These are phyloP conservation scores for Adenanthera pavonina DNA, from an alignment of 306 rosid genomes.

Conservation along the genomic window DNA sequence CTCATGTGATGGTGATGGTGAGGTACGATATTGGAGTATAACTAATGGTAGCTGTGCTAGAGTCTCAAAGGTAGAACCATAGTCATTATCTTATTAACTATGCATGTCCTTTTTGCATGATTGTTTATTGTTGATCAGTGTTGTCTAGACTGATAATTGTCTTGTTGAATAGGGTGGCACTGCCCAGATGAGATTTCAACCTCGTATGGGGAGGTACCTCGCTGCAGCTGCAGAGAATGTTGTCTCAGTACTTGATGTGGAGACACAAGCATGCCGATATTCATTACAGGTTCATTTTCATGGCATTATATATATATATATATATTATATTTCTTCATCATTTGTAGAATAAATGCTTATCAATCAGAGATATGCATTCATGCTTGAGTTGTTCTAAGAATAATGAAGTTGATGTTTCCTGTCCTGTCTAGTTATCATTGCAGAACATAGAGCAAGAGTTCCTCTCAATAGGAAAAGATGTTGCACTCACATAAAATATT, in stretches of 20 bases:
- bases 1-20: slow-evolving; percentile 93
- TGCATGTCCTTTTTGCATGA: background rate
- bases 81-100: slow-evolving; percentile 2
- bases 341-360: slow-evolving; percentile 2
- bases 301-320: background rate
- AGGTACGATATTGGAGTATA: slow-evolving; percentile 96
- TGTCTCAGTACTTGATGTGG: slow-evolving; percentile 90
- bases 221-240: slow-evolving; percentile 91
- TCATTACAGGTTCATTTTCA: slow-evolving; percentile 66
- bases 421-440: background rate
- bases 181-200: slow-evolving; percentile 93
- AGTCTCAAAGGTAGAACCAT: slow-evolving; percentile 69
- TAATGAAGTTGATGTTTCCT: background rate
- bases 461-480: background rate
- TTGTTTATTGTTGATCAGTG: slow-evolving; percentile 22
- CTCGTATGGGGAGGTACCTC: slow-evolving; percentile 82
- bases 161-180: slow-evolving; percentile 73
- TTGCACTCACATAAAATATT: background rate
- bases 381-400: background rate
- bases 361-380: slow-evolving; percentile 5
- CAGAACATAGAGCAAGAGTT: background rate
- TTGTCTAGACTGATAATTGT: slow-evolving; percentile 34
- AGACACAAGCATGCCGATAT: slow-evolving; percentile 74
- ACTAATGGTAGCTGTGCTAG: slow-evolving; percentile 77
- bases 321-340: background rate